Percentiles rank a stretch among this genome's conserved stretches.
These are phyloP conservation scores for Sphenostylis stenocarpa DNA, from an alignment of 306 rosid genomes.

Conservation along the genomic window DNA sequence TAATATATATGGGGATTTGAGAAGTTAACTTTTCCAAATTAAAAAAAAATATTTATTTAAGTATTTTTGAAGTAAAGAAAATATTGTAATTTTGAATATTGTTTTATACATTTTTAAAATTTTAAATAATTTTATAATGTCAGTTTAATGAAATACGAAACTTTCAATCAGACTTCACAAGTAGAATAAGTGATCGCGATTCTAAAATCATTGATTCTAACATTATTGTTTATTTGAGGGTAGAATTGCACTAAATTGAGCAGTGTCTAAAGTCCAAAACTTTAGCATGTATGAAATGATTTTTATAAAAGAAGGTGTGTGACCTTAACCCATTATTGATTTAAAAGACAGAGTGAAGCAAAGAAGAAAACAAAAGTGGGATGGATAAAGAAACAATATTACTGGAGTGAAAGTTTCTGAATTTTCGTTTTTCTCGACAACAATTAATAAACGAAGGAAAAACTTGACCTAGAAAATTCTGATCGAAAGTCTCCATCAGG, in stretches of 20 bases:
- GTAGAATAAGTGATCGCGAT: no score
- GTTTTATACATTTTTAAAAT: no score
- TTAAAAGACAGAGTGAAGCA: background rate
- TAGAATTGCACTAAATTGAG: background rate
- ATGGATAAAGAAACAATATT: background rate
- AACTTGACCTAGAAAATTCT: background rate
- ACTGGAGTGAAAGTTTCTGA: background rate
- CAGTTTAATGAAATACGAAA: no score
- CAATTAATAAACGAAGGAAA: background rate
- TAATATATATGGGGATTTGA: no score
- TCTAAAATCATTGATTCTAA: no score
- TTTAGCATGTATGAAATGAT: no score
- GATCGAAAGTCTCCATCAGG: slow-evolving; percentile 2
- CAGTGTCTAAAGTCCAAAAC: background rate
- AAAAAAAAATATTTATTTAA: no score
- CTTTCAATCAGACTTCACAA: no score
- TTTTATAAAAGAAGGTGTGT: background rate
- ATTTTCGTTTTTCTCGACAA: background rate
- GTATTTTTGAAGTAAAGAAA: no score
- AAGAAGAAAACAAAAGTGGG: background rate
- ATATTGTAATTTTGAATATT: no score
- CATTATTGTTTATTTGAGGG: background rate
- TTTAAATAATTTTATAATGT: no score
- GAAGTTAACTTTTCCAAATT: no score
- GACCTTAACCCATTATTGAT: background rate